Evolutionary conservation across 257 asterid species (phyloP).

Genomic region (Ophiorrhiza pumila): DNA sequence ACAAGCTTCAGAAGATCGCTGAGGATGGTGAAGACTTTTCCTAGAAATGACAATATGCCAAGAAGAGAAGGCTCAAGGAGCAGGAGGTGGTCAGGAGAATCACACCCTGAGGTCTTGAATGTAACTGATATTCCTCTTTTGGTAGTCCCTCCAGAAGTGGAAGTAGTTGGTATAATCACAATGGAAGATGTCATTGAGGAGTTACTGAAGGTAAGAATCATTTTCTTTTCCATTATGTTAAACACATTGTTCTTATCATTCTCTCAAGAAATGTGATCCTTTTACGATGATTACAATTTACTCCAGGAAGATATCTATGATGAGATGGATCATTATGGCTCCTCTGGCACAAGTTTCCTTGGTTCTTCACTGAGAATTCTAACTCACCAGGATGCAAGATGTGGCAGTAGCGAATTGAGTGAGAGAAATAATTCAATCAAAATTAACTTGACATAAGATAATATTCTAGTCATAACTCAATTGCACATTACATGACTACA

Average conservation of each 20-base stretch:
- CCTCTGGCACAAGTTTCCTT: slow-evolving; percentile 8
- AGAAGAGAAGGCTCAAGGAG: slow-evolving; percentile 28
- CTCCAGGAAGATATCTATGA: slow-evolving; percentile 38
- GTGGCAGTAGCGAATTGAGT: slow-evolving; percentile 2
- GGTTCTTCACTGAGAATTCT: not conserved
- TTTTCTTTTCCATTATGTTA: not conserved
- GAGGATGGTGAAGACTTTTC: slow-evolving; percentile 21
- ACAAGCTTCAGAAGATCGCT: slow-evolving; percentile 25
- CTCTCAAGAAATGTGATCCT: not conserved
- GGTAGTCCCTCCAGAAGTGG: slow-evolving; percentile 21
- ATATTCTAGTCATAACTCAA: too few species aligned
- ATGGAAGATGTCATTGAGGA: slow-evolving; percentile 45
- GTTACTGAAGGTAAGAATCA: slow-evolving; percentile 26
- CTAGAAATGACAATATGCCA: slow-evolving; percentile 17
- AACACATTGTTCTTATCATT: not conserved
- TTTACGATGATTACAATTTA: not conserved
- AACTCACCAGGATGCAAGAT: not conserved
- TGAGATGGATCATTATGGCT: slow-evolving; percentile 26
- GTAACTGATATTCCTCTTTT: slow-evolving; percentile 22
- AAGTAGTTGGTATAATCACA: slow-evolving; percentile 35
- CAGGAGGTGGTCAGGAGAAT: slow-evolving; percentile 39
- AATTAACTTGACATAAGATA: not conserved
- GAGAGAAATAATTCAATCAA: not conserved
- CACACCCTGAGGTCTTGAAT: slow-evolving; percentile 34
- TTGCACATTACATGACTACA: too few species aligned